Base-by-base conservation (phyloP, 2,329 filamentous ascomycete species). In the Microdochium trichocladiopsis region DNA sequence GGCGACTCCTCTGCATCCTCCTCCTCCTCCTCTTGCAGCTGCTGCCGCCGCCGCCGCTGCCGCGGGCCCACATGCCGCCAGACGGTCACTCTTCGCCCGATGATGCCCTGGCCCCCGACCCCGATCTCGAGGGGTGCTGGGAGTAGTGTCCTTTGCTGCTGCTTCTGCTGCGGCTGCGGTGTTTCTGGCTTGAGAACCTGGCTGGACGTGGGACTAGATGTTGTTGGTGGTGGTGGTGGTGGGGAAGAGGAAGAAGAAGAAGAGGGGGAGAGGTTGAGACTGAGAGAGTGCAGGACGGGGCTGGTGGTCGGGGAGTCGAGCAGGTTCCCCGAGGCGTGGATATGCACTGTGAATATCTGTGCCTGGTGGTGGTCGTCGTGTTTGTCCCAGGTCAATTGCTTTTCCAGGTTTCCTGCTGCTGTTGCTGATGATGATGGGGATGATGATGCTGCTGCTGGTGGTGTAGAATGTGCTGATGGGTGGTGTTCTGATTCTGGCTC, bases 21-120 rank as follows among this genome's bases (percentile, higher is more conserved):
- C 6, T n/a, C 12, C 11, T 47, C 18, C n/a, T 11, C 18, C 11
- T 47, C 37, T 43, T 33, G 8, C 14, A 8, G 14, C 8, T n/a
- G 9, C 14, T 43, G 37, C 37, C 8, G 37, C 37, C 8, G 21
- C 37, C n/a, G 37, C 21, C 8, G 37, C 16, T n/a, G 9, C 37
- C 9, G 8, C n/a, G n/a, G n/a, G n/a, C n/a, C n/a, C n/a, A n/a
- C n/a, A n/a, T n/a, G n/a, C n/a, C n/a, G 43, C 53, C 53, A 55
- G 23, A 55, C 36, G 14, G 51, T 51, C 24, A 55, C 51, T 23
- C 51, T 49, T 18, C 53, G 41, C 2, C 53, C 53, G 49, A 55
- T 55, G 48, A 55, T 55, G 14, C 53, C 53, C 16, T 47, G 25
- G 22, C 53, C 53, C n/a, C 53, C 53, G 22, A 55, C 51, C n/a